phyloP scores from a whole-genome alignment of 306 rosid species.

The Lathyrus sativus region DNA sequence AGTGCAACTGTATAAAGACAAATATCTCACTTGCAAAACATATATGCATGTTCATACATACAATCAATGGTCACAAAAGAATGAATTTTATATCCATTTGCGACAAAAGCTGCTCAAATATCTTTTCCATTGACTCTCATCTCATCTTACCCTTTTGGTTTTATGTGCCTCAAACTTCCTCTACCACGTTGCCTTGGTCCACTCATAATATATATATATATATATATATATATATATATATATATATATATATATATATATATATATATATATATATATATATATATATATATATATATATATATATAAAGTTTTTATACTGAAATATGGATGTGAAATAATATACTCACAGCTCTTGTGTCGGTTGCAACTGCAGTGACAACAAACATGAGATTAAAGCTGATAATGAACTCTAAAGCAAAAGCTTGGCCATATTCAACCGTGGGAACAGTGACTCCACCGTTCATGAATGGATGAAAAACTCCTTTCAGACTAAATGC shows the following conservation, averaged over 20 bases:
- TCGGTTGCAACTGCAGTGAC: constrained; percentile 91
- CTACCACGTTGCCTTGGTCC: background rate
- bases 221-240: no score
- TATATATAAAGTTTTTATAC: background rate
- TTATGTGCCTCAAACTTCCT: background rate
- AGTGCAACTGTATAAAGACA: background rate
- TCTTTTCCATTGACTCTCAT: constrained; percentile 22
- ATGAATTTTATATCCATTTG: constrained; percentile 4
- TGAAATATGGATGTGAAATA: background rate
- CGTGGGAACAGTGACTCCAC: constrained; percentile 89
- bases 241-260: no score
- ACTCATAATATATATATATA: no score
- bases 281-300: no score
- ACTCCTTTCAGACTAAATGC: constrained; percentile 67
- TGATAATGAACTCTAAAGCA: constrained; percentile 75
- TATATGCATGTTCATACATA: background rate
- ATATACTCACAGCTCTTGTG: constrained; percentile 71
- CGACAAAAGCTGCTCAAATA: background rate
- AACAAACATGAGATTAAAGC: constrained; percentile 92
- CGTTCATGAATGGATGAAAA: constrained; percentile 72
- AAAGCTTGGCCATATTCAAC: constrained; percentile 71
- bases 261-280: no score
- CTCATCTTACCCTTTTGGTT: constrained; percentile 8
- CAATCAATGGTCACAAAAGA: constrained; percentile 5
- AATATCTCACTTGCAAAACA: constrained; percentile 22